Conservation (phyloP, 108 stramenopile species). For the Skeletonema potamos region DNA sequence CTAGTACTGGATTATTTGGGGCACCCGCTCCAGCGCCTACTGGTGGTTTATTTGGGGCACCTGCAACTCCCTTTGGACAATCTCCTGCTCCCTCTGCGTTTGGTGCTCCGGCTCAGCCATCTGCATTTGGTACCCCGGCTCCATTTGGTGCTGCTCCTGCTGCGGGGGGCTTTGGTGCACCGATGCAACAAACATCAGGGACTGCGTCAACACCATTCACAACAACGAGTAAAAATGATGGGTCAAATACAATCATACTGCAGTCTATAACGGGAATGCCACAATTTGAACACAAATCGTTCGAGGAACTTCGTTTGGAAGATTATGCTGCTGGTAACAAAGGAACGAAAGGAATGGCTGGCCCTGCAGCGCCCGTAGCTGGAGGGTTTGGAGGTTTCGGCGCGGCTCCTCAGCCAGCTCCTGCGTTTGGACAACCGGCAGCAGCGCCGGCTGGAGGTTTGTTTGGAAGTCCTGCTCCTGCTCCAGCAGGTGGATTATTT, state of each 20-base stretch:
- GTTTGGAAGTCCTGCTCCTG: constrained; percentile 12
- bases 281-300: constrained; percentile 79
- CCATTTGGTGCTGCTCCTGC: constrained; percentile 36
- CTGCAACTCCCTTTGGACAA: constrained; percentile 30
- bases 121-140: constrained; percentile 59
- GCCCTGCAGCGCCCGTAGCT: constrained; percentile 6
- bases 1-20: constrained; percentile 9
- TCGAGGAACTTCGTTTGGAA: constrained; percentile 91
- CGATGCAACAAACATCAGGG: constrained; percentile 30
- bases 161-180: constrained; percentile 6
- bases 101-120: constrained; percentile 48
- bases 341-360: constrained; percentile 46
- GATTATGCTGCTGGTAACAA: constrained; percentile 87
- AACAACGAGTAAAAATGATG: constrained; percentile 62
- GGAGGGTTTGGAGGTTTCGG: constrained; percentile 35
- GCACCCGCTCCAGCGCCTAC: constrained; percentile 52
- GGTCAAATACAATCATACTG: constrained; percentile 63
- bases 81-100: constrained; percentile 46
- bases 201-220: constrained; percentile 59
- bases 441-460: constrained; percentile 8
- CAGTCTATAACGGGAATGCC: constrained; percentile 89
- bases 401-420: constrained; percentile 10
- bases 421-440: constrained; percentile 43
- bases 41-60: constrained; percentile 55
- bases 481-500: constrained; percentile 40